A percentile compares a stretch with the other conserved stretches of the same genome.
Conservation (phyloP, 331 rosid species). For the Malus hybrid region DNA sequence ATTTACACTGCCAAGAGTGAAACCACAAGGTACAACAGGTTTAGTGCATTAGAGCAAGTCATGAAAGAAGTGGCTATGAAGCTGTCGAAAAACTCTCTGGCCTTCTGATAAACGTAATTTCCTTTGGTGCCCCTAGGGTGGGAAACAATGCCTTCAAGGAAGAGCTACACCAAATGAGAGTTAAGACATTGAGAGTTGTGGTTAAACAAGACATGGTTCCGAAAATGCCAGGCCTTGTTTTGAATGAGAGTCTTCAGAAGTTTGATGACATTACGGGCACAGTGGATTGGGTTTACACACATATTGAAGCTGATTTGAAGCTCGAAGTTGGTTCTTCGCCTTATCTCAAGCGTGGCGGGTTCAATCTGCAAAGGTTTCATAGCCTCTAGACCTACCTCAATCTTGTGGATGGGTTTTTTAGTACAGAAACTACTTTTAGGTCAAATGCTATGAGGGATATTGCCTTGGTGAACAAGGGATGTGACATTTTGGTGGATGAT, state of each 20-base stretch:
- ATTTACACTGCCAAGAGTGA: conserved; percentile 50
- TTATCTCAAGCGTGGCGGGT: conserved; percentile 36
- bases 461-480: conserved; percentile 58
- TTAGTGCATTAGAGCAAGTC: conserved; percentile 64
- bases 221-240: conserved; percentile 43
- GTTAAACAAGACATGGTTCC: conserved; percentile 55
- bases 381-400: conserved; percentile 62
- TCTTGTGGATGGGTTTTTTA: conserved; percentile 51
- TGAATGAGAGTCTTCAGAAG: conserved; percentile 13
- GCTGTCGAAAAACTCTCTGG: conserved; percentile 25
- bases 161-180: conserved; percentile 41
- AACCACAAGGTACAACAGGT: conserved; percentile 45
- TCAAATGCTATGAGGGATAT: conserved; percentile 51
- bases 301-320: conserved; percentile 42
- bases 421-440: conserved; percentile 23
- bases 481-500: conserved; percentile 55
- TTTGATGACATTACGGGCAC: conserved; percentile 31
- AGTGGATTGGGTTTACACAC: conserved; percentile 57
- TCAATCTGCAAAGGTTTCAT: conserved; percentile 44
- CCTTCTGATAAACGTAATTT: conserved; percentile 41
- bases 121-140: conserved; percentile 71
- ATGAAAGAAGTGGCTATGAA: conserved; percentile 52
- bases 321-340: conserved; percentile 48
- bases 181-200: conserved; percentile 37
- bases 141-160: conserved; percentile 57